phyloP scores from a whole-genome alignment of 345 rosid species.

The Crucihimalaya himalaica region DNA sequence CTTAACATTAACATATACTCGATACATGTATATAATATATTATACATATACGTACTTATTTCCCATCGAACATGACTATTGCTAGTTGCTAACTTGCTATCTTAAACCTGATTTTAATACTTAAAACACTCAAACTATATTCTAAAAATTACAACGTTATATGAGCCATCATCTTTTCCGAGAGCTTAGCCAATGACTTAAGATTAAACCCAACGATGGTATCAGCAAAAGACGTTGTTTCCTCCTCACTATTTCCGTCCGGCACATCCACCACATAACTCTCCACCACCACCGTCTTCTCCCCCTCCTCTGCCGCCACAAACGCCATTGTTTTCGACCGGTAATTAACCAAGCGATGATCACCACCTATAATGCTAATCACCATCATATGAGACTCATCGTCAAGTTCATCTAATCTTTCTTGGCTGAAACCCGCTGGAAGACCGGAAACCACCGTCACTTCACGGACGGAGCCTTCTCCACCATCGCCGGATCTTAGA shows the following conservation, averaged over 20 bases:
- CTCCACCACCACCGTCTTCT: constrained; percentile 57
- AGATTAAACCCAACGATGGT: constrained; percentile 64
- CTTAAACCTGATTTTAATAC: not conserved
- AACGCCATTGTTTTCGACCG: constrained; percentile 54
- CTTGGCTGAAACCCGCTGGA: constrained; percentile 54
- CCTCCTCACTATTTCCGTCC: constrained; percentile 57
- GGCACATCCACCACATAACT: constrained; percentile 81
- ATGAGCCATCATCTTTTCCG: constrained; percentile 46
- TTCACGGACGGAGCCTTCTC: constrained; percentile 57
- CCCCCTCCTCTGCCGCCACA: constrained; percentile 37
- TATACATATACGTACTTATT: not conserved
- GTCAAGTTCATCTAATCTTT: constrained; percentile 63
- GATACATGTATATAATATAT: not conserved
- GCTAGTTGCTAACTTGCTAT: not conserved
- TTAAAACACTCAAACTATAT: not conserved
- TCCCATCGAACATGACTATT: not conserved
- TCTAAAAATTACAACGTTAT: not conserved
- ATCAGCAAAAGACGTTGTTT: constrained; percentile 56
- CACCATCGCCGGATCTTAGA: constrained; percentile 50
- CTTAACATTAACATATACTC: not conserved
- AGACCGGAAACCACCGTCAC: constrained; percentile 60
- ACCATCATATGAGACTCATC: constrained; percentile 59
- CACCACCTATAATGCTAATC: constrained; percentile 66
- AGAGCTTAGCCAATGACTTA: constrained; percentile 56
- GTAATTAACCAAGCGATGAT: constrained; percentile 66